These are phyloP conservation scores for Stereocaulon alpinum DNA, from an alignment of 495 filamentous ascomycete species.

Conservation along the genomic window DNA sequence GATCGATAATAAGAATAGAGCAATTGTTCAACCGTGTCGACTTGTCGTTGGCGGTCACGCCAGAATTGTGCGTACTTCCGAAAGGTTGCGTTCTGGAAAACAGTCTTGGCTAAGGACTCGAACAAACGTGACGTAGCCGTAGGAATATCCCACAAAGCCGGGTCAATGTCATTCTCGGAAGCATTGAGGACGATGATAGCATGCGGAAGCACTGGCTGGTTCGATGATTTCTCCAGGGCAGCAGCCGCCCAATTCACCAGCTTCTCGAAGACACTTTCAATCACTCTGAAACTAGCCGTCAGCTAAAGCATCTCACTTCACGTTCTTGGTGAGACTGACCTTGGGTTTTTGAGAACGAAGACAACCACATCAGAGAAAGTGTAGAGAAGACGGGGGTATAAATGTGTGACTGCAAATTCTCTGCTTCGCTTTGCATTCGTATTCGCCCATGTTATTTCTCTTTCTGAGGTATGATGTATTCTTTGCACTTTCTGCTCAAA, in stretches of 20 bases:
- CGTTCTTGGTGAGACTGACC: background rate
- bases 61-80: conserved; percentile 28
- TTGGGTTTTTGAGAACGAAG: conserved; percentile 10
- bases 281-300: conserved; percentile 18
- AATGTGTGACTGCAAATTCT: conserved; percentile 33
- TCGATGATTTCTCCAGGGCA: conserved; percentile 41
- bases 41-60: conserved; percentile 23
- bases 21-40: conserved; percentile 38
- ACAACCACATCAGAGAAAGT: conserved; percentile 18
- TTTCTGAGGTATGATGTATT: conserved; percentile 1
- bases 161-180: conserved; percentile 35
- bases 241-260: conserved; percentile 29
- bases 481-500: conserved; percentile 10
- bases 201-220: conserved; percentile 45
- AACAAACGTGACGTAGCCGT: conserved; percentile 36
- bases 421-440: conserved; percentile 10
- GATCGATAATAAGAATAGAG: conserved; percentile 44
- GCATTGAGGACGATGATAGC: conserved; percentile 45
- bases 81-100: conserved; percentile 17
- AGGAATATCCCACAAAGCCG: conserved; percentile 38
- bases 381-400: conserved; percentile 44
- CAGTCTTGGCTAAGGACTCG: conserved; percentile 6
- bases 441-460: conserved; percentile 12
- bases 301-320: background rate
- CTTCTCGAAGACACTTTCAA: conserved; percentile 22